Evolutionary conservation across 768 basidiomycete genomes (phyloP).

Genomic region (Agaricus blazei): DNA sequence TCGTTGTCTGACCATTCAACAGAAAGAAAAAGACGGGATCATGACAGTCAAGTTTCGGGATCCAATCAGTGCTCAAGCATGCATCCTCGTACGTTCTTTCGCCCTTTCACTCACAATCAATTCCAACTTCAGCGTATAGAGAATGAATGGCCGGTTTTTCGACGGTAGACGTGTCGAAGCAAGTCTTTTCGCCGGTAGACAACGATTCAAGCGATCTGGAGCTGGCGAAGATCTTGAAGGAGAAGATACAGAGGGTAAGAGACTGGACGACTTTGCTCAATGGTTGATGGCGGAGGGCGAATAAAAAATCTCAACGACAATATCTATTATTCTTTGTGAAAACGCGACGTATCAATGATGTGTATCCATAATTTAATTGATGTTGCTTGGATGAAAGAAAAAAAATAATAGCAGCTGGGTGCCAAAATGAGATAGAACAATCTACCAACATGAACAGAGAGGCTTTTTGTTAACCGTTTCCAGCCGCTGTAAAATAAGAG

Average conservation of each 20-base stretch:
- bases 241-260: conserved; percentile 74
- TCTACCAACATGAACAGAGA: conserved; percentile 67
- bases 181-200: conserved; percentile 73
- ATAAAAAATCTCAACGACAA: conserved; percentile 19
- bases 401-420: neutral
- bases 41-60: conserved; percentile 98
- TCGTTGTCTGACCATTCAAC: conserved; percentile 1
- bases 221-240: conserved; percentile 56
- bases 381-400: conserved; percentile 11
- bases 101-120: neutral
- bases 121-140: conserved; percentile 37
- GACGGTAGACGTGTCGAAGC: conserved; percentile 81
- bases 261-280: conserved; percentile 81
- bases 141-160: conserved; percentile 94
- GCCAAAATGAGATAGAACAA: conserved; percentile 8
- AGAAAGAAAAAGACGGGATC: conserved; percentile 91
- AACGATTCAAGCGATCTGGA: conserved; percentile 76
- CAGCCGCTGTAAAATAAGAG: conserved; percentile 45
- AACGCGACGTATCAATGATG: neutral
- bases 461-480: conserved; percentile 69
- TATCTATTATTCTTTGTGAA: conserved; percentile 3
- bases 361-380: conserved; percentile 16
- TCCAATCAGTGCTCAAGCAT: conserved; percentile 88
- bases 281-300: conserved; percentile 86
- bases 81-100: conserved; percentile 54